A percentile compares a stretch with the other conserved stretches of the same genome.
These are phyloP conservation scores for Phytophthora sansomeana DNA, from an alignment of 352 stramenopile genomes.

Conservation along the genomic window DNA sequence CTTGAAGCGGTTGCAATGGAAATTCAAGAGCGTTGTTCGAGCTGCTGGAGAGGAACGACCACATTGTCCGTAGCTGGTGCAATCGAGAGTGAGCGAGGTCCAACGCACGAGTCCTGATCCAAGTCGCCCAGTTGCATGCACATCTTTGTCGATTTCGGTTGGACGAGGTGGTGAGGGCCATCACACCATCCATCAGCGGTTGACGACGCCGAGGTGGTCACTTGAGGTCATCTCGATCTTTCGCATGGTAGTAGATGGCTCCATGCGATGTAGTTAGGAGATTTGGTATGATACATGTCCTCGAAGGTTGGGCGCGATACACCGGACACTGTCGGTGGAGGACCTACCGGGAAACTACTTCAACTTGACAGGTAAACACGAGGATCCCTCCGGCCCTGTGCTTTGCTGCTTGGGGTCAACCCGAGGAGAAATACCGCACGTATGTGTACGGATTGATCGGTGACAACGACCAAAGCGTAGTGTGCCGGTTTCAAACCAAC, in stretches of 20 bases:
- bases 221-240: too few species aligned
- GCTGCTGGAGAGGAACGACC: conserved; percentile 15
- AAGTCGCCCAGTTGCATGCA: conserved; percentile 4
- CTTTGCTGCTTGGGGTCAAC: background rate
- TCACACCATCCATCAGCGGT: conserved; percentile 12
- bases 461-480: background rate
- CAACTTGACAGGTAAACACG: background rate
- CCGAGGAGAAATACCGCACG: background rate
- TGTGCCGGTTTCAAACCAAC: background rate
- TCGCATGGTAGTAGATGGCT: too few species aligned
- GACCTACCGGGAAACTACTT: background rate
- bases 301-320: background rate
- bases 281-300: too few species aligned
- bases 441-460: background rate
- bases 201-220: too few species aligned
- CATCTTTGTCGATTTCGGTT: conserved; percentile 18
- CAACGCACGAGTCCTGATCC: conserved; percentile 1
- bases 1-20: conserved; percentile 24
- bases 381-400: background rate
- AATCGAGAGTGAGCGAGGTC: conserved; percentile 22
- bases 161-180: background rate
- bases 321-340: background rate
- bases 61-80: conserved; percentile 3
- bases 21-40: conserved; percentile 12
- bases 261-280: too few species aligned